Evolutionary conservation across 306 rosid genomes (phyloP).

Genomic region (Citrullus colocynthis): DNA sequence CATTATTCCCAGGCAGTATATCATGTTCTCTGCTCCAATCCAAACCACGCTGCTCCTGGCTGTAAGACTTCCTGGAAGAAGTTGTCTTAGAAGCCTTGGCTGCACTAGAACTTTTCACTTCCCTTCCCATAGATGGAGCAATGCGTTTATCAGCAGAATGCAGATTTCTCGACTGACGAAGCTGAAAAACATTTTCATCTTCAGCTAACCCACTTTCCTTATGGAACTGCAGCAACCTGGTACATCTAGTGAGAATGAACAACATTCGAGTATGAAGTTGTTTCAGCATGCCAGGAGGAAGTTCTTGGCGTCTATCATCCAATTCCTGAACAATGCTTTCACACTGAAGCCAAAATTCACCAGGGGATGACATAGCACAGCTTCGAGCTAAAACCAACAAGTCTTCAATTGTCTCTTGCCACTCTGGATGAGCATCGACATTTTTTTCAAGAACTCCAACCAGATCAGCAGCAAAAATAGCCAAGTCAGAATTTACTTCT

Average conservation of each 20-base stretch:
- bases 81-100: constrained; percentile 40
- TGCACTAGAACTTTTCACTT: constrained; percentile 37
- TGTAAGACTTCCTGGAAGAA: constrained; percentile 67
- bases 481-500: constrained; percentile 80
- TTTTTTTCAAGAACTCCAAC: constrained; percentile 88
- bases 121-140: constrained; percentile 53
- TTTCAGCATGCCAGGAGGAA: constrained; percentile 79
- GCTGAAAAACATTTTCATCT: constrained; percentile 67
- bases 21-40: constrained; percentile 53
- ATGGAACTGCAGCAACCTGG: constrained; percentile 88
- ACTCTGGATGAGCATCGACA: constrained; percentile 87
- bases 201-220: constrained; percentile 90
- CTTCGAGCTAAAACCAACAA: constrained; percentile 89
- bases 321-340: constrained; percentile 97
- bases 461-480: constrained; percentile 90
- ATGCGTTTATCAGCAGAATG: constrained; percentile 53
- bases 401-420: constrained; percentile 95
- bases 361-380: constrained; percentile 86
- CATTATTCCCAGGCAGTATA: constrained; percentile 23
- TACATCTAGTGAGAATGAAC: constrained; percentile 95
- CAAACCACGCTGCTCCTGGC: constrained; percentile 71
- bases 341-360: constrained; percentile 97
- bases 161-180: constrained; percentile 68
- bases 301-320: constrained; percentile 98
- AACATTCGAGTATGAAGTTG: constrained; percentile 94